Conservation (phyloP, 2,329 filamentous ascomycete genomes). For the Monosporascus sp. region DNA sequence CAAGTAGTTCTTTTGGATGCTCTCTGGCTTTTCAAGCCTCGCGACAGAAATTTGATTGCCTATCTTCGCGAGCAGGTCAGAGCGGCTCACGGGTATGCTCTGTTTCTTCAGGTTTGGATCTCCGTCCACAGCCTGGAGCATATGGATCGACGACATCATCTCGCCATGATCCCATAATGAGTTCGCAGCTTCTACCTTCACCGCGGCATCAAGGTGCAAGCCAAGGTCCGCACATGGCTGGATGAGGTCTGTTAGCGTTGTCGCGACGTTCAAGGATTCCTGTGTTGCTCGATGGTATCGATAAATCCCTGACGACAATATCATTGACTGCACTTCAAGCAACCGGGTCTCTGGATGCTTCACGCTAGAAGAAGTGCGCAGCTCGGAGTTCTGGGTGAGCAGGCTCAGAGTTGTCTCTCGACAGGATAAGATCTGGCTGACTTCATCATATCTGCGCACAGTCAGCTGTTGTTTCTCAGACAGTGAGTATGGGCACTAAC, state of each 20-base stretch:
- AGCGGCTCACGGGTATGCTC: constrained; percentile 63
- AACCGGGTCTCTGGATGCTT: constrained; percentile 59
- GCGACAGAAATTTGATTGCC: constrained; percentile 87
- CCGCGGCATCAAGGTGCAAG: constrained; percentile 68
- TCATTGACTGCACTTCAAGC: constrained; percentile 70
- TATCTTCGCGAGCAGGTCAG: constrained; percentile 80
- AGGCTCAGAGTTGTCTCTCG: constrained; percentile 78
- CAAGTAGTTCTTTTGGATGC: constrained; percentile 82
- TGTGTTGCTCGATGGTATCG: constrained; percentile 77
- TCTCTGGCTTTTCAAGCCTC: constrained; percentile 82
- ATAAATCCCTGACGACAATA: constrained; percentile 69
- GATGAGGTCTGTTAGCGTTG: constrained; percentile 75
- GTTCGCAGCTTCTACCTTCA: constrained; percentile 77
- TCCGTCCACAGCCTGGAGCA: constrained; percentile 70
- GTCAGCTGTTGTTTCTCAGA: constrained; percentile 13
- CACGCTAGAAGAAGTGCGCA: constrained; percentile 57
- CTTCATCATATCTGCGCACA: constrained; percentile 60
- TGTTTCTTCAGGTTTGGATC: constrained; percentile 60
- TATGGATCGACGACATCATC: constrained; percentile 78
- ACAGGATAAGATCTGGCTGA: constrained; percentile 74
- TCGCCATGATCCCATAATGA: constrained; percentile 95
- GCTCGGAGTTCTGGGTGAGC: constrained; percentile 61
- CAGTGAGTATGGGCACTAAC: constrained; percentile 40
- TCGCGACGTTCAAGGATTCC: constrained; percentile 80
- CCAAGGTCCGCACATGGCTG: constrained; percentile 62